Base-by-base conservation (phyloP, 73 alveolate species). In the Durusdinium trenchii region DNA sequence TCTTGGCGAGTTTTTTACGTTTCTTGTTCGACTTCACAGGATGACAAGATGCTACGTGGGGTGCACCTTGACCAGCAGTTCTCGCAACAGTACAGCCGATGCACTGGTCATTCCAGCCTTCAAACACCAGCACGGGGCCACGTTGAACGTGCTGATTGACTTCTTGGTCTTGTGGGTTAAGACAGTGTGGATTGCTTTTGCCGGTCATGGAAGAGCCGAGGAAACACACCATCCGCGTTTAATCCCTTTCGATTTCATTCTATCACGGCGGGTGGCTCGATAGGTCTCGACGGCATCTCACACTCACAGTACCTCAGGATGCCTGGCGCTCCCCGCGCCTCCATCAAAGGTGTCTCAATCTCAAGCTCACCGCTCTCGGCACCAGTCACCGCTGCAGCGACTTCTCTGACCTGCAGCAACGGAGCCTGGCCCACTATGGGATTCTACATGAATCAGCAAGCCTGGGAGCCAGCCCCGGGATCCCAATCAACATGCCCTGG, bases 91-190 rank as follows among this genome's bases (percentile, higher is more conserved):
- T 3, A 87, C 79, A 45, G 95, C 95, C 20, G 83, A 43, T 10
- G 50, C 60, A 46, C 95, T 87, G 82, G 95, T 87, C 84, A 87
- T 62, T 30, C 95, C 95, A 14, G 95, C 95, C 95, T 87, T 82
- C 20, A 42, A 28, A 45, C 91, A 46, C 64, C 0, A 16, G 2
- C 12, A 40, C 82, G 42, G 7, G 14, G 69, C 69, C 12, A 23
- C 12, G 69, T 12, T 16, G 23, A 57, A 57, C 69, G 69, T 16
- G 69, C 32, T 16, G 32, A 57, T 23, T 16, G 69, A 57, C 12
- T 57, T 57, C 73, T 60, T 32, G 30, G 73, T 32, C 30, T 60
- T 60, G n/a, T 32, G 30, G 18, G 73, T 60, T 2, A 2, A 60
- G 30, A 23, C 30, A 2, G 23, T 60, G n/a, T 2, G 73, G 18